phyloP scores from a whole-genome alignment of 768 basidiomycete genomes.

The Tylopilus subfusipes region DNA sequence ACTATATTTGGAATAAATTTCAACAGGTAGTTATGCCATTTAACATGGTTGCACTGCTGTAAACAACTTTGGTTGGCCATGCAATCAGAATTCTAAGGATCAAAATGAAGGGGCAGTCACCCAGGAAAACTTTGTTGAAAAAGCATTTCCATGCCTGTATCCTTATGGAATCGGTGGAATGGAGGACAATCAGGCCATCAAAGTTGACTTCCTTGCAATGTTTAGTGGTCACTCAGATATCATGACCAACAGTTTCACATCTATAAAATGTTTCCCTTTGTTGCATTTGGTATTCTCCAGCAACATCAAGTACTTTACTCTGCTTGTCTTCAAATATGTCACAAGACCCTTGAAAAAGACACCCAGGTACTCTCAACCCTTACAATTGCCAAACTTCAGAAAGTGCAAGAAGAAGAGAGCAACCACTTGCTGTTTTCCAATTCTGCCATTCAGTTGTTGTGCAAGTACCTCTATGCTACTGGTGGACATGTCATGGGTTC shows the following conservation, averaged over 20 bases:
- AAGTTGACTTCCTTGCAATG: neutral
- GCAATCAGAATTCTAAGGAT: too few relatives aligned
- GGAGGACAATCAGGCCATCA: neutral
- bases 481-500: neutral
- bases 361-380: neutral
- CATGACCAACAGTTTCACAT: neutral
- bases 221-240: neutral
- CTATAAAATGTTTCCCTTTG: neutral
- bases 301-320: neutral
- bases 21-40: too few relatives aligned
- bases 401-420: neutral
- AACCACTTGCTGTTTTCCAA: neutral
- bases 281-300: neutral
- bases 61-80: too few relatives aligned
- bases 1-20: too few relatives aligned
- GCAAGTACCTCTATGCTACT: neutral
- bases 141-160: neutral
- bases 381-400: neutral
- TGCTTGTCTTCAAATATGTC: neutral
- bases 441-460: neutral
- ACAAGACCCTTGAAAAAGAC: neutral
- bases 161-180: neutral
- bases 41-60: too few relatives aligned
- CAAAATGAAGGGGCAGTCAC: too few relatives aligned
- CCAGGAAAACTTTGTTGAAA: neutral